A percentile compares a stretch with the other conserved stretches of the same genome.
These are phyloP conservation scores for Globisporangium splendens DNA, from an alignment of 352 stramenopile species.

Conservation along the genomic window DNA sequence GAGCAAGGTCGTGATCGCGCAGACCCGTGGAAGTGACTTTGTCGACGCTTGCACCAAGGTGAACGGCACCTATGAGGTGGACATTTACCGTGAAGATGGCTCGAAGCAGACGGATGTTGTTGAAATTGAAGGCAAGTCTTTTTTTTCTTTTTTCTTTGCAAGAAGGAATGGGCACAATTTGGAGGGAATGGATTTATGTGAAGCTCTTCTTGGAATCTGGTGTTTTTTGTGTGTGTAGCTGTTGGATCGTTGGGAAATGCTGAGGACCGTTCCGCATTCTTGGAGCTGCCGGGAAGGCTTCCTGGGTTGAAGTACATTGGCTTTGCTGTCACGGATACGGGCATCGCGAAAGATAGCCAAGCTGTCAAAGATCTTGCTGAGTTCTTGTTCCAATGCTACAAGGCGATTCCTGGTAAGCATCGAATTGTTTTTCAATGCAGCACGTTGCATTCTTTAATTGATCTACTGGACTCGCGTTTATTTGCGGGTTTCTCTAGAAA, in stretches of 20 bases:
- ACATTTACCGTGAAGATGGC: slow-evolving; percentile 27
- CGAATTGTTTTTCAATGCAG: slow-evolving; percentile 1
- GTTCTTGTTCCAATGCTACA: slow-evolving; percentile 42
- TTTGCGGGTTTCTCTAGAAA: slow-evolving; percentile 20
- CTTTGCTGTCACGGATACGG: slow-evolving; percentile 41
- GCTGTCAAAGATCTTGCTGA: slow-evolving; percentile 49
- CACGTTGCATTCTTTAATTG: too few relatives aligned
- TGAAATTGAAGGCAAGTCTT: slow-evolving; percentile 4
- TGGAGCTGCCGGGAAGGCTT: slow-evolving; percentile 24
- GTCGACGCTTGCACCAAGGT: slow-evolving; percentile 15
- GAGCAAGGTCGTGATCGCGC: slow-evolving; percentile 26
- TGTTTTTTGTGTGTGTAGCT: slow-evolving; percentile 4
- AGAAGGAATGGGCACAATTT: background rate
- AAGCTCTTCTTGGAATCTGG: background rate
- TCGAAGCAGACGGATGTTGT: slow-evolving; percentile 16
- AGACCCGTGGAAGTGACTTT: slow-evolving; percentile 33
- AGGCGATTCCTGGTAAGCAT: slow-evolving; percentile 30
- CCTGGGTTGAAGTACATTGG: slow-evolving; percentile 29
- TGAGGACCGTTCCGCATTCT: slow-evolving; percentile 21
- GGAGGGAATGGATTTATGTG: too few relatives aligned
- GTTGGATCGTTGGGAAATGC: slow-evolving; percentile 24
- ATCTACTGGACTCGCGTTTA: too few relatives aligned
- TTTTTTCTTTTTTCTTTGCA: background rate
- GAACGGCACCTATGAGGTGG: slow-evolving; percentile 28
- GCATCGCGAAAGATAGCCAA: slow-evolving; percentile 24